phyloP scores from a whole-genome alignment of 805 yeast genomes.

The Cyberlindnera sargentensis region DNA sequence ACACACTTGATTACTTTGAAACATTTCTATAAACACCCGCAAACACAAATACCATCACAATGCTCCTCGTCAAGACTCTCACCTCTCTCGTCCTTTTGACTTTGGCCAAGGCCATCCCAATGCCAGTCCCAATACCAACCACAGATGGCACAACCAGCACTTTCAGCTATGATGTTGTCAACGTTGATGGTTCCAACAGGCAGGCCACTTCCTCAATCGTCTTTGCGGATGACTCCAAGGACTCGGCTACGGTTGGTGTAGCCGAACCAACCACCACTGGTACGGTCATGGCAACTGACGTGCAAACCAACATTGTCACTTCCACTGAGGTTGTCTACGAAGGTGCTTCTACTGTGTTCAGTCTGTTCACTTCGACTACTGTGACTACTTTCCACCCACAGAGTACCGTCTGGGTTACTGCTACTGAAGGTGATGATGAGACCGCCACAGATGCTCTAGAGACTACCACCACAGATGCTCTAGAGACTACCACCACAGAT shows the following conservation, averaged over 20 bases:
- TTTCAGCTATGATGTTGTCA: slow-evolving; percentile 15
- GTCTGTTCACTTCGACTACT: slow-evolving; percentile 18
- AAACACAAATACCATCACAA: slow-evolving; percentile 4
- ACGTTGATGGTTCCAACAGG: slow-evolving; percentile 23
- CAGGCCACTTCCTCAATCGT: slow-evolving; percentile 18
- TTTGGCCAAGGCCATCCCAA: slow-evolving; percentile 17
- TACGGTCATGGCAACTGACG: slow-evolving; percentile 2
- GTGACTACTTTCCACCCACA: slow-evolving; percentile 18
- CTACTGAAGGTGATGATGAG: slow-evolving; percentile 13
- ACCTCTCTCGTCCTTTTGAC: slow-evolving; percentile 16
- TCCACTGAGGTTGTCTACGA: slow-evolving; percentile 9
- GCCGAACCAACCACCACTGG: slow-evolving; percentile 19
- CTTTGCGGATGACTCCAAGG: slow-evolving; percentile 12
- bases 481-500: slow-evolving; percentile 2
- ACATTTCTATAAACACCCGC: no score
- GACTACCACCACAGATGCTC: slow-evolving; percentile 4
- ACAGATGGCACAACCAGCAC: slow-evolving; percentile 14
- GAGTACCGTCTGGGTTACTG: slow-evolving; percentile 21
- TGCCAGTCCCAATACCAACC: slow-evolving; percentile 16
- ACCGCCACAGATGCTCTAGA: slow-evolving; percentile 3
- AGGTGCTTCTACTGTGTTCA: slow-evolving; percentile 9
- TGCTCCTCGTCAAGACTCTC: slow-evolving; percentile 21
- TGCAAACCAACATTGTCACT: slow-evolving; percentile 7
- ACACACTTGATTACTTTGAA: neutral
- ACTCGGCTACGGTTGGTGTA: slow-evolving; percentile 13